Conservation (phyloP, 345 rosid species). For the Raphanus sativus region DNA sequence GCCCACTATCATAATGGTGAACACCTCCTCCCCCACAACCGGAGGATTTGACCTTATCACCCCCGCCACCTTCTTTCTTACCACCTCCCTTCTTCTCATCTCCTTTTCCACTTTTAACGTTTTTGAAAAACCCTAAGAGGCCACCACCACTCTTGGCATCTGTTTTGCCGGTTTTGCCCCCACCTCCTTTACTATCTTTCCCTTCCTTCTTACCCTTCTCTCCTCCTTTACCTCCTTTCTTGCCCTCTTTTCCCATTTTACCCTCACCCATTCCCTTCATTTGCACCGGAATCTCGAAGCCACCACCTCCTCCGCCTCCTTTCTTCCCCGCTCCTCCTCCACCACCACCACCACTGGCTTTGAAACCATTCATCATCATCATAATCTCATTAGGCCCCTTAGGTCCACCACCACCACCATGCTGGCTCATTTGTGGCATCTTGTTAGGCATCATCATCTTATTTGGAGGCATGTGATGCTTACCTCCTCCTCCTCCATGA, state of each 20-base stretch:
- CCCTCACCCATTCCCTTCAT: constrained; percentile 49
- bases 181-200: constrained; percentile 43
- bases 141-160: constrained; percentile 43
- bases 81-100: constrained; percentile 29
- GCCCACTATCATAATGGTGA: constrained; percentile 41
- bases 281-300: constrained; percentile 57
- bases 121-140: constrained; percentile 46
- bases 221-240: constrained; percentile 46
- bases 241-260: constrained; percentile 45
- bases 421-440: constrained; percentile 36
- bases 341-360: constrained; percentile 20
- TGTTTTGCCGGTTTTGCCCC: constrained; percentile 41
- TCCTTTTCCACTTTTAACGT: constrained; percentile 45
- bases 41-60: constrained; percentile 33
- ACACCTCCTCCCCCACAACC: constrained; percentile 39
- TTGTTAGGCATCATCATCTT: constrained; percentile 46
- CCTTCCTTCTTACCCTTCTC: constrained; percentile 42
- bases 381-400: constrained; percentile 47
- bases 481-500: constrained; percentile 48
- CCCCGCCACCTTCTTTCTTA: constrained; percentile 42
- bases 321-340: constrained; percentile 29
- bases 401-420: constrained; percentile 33
- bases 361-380: constrained; percentile 52
- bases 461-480: constrained; percentile 41
- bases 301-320: constrained; percentile 52